These are phyloP conservation scores for Metschnikowia anglica DNA, from an alignment of 805 yeast species.

Conservation along the genomic window DNA sequence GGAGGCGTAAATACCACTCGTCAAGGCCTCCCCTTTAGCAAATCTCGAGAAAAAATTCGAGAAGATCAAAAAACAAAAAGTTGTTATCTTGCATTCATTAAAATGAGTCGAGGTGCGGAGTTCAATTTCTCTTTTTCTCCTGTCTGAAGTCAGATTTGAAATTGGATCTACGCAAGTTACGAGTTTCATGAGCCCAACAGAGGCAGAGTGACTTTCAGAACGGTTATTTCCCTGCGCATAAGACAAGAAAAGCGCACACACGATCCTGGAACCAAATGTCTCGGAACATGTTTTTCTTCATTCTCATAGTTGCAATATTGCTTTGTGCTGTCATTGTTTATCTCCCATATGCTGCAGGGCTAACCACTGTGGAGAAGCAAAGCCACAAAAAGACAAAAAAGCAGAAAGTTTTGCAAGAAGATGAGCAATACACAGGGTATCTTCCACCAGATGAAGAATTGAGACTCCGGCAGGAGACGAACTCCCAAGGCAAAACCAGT, in stretches of 20 bases:
- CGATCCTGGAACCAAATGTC: not conserved
- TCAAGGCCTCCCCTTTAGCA: not conserved
- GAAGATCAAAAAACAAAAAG: too few species aligned
- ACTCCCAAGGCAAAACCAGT: slow-evolving; percentile 16
- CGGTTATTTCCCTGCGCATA: slow-evolving; percentile 4
- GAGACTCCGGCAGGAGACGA: slow-evolving; percentile 15
- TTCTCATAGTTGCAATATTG: slow-evolving; percentile 41
- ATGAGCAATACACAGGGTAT: slow-evolving; percentile 30
- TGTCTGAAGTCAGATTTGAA: not conserved
- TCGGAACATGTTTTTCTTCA: slow-evolving; percentile 35
- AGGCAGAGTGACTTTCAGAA: not conserved
- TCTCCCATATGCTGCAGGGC: slow-evolving; percentile 52
- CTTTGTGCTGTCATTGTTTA: slow-evolving; percentile 40
- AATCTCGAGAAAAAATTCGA: not conserved
- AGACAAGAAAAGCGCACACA: not conserved
- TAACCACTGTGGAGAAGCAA: slow-evolving; percentile 43
- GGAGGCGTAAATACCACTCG: not conserved
- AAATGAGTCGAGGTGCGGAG: too few species aligned
- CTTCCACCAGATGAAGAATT: slow-evolving; percentile 41
- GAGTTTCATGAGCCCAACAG: not conserved
- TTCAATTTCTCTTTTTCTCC: not conserved
- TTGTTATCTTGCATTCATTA: too few species aligned
- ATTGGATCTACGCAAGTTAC: too few species aligned
- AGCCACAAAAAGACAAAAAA: slow-evolving; percentile 15
- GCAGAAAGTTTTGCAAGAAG: slow-evolving; percentile 6